These are phyloP conservation scores for Cutaneotrichosporon cutaneum DNA, from an alignment of 1,284 basidiomycete genomes.

Conservation along the genomic window DNA sequence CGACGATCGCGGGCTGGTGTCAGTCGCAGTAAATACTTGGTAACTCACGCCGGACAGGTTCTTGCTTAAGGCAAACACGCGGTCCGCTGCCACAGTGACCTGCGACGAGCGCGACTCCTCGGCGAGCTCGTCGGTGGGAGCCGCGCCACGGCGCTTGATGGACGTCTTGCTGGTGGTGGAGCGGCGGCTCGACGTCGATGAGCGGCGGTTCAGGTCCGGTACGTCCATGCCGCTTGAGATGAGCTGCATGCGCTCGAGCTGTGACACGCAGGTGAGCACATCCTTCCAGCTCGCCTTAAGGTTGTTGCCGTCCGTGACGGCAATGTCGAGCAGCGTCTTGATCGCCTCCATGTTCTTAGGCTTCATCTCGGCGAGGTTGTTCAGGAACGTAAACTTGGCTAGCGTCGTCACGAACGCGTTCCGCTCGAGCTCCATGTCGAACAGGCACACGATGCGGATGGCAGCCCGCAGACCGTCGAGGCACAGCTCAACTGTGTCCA, in stretches of 20 bases:
- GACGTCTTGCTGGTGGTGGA: slow-evolving; percentile 15
- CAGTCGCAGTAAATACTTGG: slow-evolving; percentile 12
- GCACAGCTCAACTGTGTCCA: slow-evolving; percentile 87
- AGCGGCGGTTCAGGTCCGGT: slow-evolving; percentile 63
- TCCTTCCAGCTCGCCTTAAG: slow-evolving; percentile 95
- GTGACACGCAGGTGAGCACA: slow-evolving; percentile 90
- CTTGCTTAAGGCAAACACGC: slow-evolving; percentile 96
- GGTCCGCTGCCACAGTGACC: slow-evolving; percentile 97
- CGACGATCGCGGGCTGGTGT: slow-evolving; percentile 85
- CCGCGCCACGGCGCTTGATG: slow-evolving; percentile 23
- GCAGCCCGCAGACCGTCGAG: slow-evolving; percentile 91
- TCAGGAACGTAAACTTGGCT: slow-evolving; percentile 94
- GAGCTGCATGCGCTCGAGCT: slow-evolving; percentile 94
- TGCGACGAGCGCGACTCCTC: slow-evolving; percentile 96
- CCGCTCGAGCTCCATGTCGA: slow-evolving; percentile 90
- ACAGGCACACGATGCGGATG: slow-evolving; percentile 89
- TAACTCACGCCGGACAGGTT: slow-evolving; percentile 82
- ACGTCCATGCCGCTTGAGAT: slow-evolving; percentile 83
- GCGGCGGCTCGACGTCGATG: slow-evolving; percentile 19
- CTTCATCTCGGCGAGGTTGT: slow-evolving; percentile 96
- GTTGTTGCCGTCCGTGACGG: slow-evolving; percentile 89
- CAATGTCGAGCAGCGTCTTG: slow-evolving; percentile 86
- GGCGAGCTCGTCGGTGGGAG: slow-evolving; percentile 86
- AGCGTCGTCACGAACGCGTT: slow-evolving; percentile 97
- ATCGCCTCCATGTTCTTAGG: slow-evolving; percentile 98